Percentiles rank a stretch among this genome's conserved stretches.
phyloP scores from a whole-genome alignment of 176 grass and related monocot genomes.

The Paspalum notatum region DNA sequence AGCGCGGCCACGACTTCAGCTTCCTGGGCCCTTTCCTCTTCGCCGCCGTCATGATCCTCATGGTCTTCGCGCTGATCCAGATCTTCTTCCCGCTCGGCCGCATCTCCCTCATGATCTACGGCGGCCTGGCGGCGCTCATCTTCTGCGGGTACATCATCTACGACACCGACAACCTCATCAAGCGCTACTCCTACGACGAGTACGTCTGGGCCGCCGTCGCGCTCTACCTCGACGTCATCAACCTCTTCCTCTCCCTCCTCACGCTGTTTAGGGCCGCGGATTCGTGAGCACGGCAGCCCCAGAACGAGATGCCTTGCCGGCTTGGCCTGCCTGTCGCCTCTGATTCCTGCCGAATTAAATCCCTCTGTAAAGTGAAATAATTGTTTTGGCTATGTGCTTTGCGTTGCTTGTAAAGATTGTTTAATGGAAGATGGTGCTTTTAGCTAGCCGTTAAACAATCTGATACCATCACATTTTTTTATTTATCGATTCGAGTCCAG shows the following conservation, averaged over 20 bases:
- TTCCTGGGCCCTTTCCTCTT: constrained; percentile 93
- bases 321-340: neutral
- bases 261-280: constrained; percentile 80
- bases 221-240: constrained; percentile 92
- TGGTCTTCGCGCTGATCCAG: constrained; percentile 88
- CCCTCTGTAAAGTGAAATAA: constrained; percentile 22
- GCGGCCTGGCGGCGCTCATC: constrained; percentile 67
- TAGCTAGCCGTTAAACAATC: no score
- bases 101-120: constrained; percentile 76
- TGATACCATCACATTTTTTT: no score
- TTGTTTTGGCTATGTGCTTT: constrained; percentile 18
- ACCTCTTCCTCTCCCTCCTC: constrained; percentile 88
- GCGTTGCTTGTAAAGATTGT: neutral
- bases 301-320: neutral
- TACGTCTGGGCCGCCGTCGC: constrained; percentile 93
- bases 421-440: neutral
- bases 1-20: constrained; percentile 79
- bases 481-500: no score
- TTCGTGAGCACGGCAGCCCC: constrained; percentile 20
- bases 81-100: constrained; percentile 78
- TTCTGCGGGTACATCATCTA: constrained; percentile 97
- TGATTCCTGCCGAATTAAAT: neutral
- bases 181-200: constrained; percentile 89
- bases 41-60: constrained; percentile 71
- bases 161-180: constrained; percentile 95